Conservation (phyloP, 352 stramenopile genomes). For the Phytopythium delawarense region DNA sequence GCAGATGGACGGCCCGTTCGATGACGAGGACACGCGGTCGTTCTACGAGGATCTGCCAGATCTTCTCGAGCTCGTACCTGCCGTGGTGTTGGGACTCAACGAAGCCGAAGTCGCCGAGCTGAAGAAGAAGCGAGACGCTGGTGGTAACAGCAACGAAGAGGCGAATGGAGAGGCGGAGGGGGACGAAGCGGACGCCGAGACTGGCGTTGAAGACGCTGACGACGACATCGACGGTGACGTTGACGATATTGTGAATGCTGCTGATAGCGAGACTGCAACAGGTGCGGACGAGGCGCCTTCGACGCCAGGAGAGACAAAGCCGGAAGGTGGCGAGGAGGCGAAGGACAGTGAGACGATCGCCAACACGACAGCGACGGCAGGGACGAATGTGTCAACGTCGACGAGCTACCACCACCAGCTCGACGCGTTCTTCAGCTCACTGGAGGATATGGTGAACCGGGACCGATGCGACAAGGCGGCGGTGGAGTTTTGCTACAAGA, state of each 20-base stretch:
- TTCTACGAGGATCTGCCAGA: slow-evolving; percentile 98
- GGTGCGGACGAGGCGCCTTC: slow-evolving; percentile 15
- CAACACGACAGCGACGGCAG: not conserved
- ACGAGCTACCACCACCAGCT: slow-evolving; percentile 91
- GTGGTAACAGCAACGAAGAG: slow-evolving; percentile 32
- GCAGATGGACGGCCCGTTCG: slow-evolving; percentile 88
- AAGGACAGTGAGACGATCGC: slow-evolving; percentile 15
- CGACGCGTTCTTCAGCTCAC: slow-evolving; percentile 87
- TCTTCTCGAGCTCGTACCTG: slow-evolving; percentile 92
- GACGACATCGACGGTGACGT: slow-evolving; percentile 29
- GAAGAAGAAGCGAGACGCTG: slow-evolving; percentile 75
- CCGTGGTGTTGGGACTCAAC: slow-evolving; percentile 90
- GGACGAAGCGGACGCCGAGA: slow-evolving; percentile 26
- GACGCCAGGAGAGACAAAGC: slow-evolving; percentile 17
- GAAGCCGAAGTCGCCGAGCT: slow-evolving; percentile 85
- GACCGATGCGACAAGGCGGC: slow-evolving; percentile 95
- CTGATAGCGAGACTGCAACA: slow-evolving; percentile 15
- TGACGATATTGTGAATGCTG: slow-evolving; percentile 35
- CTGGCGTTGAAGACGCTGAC: not conserved
- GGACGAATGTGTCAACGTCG: slow-evolving; percentile 8
- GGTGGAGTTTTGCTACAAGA: slow-evolving; percentile 95
- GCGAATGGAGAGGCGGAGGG: slow-evolving; percentile 38
- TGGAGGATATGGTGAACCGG: slow-evolving; percentile 93
- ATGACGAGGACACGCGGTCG: slow-evolving; percentile 93
- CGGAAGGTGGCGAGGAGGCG: slow-evolving; percentile 17